These are phyloP conservation scores for Phaeolepiota aurea DNA, from an alignment of 768 basidiomycete genomes.

Conservation along the genomic window DNA sequence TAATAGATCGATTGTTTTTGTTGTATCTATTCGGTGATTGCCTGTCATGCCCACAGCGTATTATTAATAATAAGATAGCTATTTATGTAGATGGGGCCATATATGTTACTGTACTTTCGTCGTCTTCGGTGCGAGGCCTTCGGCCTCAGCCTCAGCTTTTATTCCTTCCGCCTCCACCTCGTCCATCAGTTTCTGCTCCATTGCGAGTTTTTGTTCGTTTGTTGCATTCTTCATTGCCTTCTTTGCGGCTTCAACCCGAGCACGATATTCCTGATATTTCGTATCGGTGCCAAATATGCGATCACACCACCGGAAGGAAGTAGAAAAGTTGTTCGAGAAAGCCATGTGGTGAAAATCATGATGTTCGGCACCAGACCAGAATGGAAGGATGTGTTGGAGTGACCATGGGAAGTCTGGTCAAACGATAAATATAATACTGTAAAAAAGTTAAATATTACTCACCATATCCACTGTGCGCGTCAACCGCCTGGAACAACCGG, in stretches of 20 bases:
- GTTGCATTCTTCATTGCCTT: slow-evolving; percentile 41
- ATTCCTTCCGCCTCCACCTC: slow-evolving; percentile 72
- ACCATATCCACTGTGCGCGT: slow-evolving; percentile 96
- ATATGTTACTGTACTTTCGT: slow-evolving; percentile 23
- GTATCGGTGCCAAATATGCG: slow-evolving; percentile 81
- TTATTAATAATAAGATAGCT: neutral
- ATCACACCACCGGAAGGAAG: slow-evolving; percentile 94
- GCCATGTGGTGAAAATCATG: slow-evolving; percentile 99
- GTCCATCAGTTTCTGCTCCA: slow-evolving; percentile 56
- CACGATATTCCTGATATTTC: slow-evolving; percentile 80
- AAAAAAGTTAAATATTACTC: slow-evolving; percentile 12
- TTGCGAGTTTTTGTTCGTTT: slow-evolving; percentile 39
- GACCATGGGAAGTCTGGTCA: slow-evolving; percentile 92
- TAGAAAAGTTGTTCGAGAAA: slow-evolving; percentile 89
- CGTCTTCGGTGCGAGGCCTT: slow-evolving; percentile 22
- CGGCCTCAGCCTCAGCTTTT: slow-evolving; percentile 54
- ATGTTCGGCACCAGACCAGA: slow-evolving; percentile 97
- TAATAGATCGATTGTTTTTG: too few species aligned
- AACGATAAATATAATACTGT: slow-evolving; percentile 1
- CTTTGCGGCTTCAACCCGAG: slow-evolving; percentile 56
- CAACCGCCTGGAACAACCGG: slow-evolving; percentile 94
- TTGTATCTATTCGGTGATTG: too few species aligned
- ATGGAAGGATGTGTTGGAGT: slow-evolving; percentile 81
- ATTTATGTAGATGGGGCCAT: neutral
- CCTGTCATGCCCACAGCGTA: too few species aligned